These are phyloP conservation scores for Bipolaris gigantea DNA, from an alignment of 2,329 filamentous ascomycete genomes.

Conservation along the genomic window DNA sequence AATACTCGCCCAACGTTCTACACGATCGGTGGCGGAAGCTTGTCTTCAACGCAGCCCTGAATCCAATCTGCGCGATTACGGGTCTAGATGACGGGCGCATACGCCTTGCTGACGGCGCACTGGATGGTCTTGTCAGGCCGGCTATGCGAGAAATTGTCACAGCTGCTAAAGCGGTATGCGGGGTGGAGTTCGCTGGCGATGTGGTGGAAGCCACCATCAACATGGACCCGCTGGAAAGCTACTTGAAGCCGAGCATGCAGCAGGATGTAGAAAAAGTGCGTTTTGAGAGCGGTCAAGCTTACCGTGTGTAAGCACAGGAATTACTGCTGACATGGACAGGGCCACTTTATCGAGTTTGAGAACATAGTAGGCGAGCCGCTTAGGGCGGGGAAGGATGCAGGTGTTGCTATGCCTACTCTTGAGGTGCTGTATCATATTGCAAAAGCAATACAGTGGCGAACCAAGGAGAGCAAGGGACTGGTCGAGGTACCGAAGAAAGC, in stretches of 20 bases:
- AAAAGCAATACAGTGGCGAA: slow-evolving; percentile 54
- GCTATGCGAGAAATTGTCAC: slow-evolving; percentile 57
- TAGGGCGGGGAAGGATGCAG: slow-evolving; percentile 52
- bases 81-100: slow-evolving; percentile 57
- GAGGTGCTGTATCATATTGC: slow-evolving; percentile 54
- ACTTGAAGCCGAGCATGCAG: slow-evolving; percentile 58
- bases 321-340: slow-evolving; percentile 31
- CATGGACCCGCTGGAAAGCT: slow-evolving; percentile 54
- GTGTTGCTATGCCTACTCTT: slow-evolving; percentile 56
- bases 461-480: slow-evolving; percentile 51
- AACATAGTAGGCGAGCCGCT: slow-evolving; percentile 61
- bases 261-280: slow-evolving; percentile 55
- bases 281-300: not conserved
- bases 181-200: slow-evolving; percentile 49
- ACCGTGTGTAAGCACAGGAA: not conserved
- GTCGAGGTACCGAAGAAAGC: slow-evolving; percentile 29
- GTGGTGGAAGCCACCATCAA: slow-evolving; percentile 52
- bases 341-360: slow-evolving; percentile 60
- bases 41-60: slow-evolving; percentile 56
- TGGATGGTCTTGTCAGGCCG: slow-evolving; percentile 55
- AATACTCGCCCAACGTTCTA: slow-evolving; percentile 49
- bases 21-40: slow-evolving; percentile 56
- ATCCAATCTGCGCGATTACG: slow-evolving; percentile 57
- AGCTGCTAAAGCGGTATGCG: slow-evolving; percentile 49
- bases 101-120: slow-evolving; percentile 48